Conservation (phyloP, 148 eudicot species). For the Fagopyrum homotropicum region DNA sequence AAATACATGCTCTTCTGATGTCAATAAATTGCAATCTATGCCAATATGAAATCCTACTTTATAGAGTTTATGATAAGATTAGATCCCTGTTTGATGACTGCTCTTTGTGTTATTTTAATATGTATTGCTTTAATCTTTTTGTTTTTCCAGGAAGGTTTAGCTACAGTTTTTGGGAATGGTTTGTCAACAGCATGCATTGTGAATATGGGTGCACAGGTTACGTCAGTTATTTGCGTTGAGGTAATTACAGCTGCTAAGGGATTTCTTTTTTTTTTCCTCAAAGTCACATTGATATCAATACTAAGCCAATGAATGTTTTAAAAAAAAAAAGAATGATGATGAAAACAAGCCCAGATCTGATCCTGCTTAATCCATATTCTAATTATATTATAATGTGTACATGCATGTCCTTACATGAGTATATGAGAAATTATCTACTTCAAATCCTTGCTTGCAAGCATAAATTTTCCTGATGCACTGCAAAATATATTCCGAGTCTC, state of each 20-base stretch:
- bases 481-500: neutral
- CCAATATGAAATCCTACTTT: neutral
- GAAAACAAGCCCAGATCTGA: neutral
- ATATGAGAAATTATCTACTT: neutral
- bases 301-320: neutral
- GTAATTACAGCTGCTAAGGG: slow-evolving; percentile 28
- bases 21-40: neutral
- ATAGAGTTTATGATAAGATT: neutral
- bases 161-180: slow-evolving; percentile 94
- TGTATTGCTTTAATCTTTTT: neutral
- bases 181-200: slow-evolving; percentile 96
- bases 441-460: neutral
- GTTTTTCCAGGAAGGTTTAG: slow-evolving; percentile 77
- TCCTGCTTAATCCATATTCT: neutral
- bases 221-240: slow-evolving; percentile 89
- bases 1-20: neutral
- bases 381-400: neutral
- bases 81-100: neutral
- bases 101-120: slow-evolving; percentile 1
- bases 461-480: neutral
- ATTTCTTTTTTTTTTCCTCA: neutral
- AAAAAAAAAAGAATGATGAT: neutral
- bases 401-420: neutral
- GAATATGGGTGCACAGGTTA: slow-evolving; percentile 89
- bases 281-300: neutral